Evolutionary conservation across 2,329 filamentous ascomycete species (phyloP).

Genomic region (Cladosporium velox): DNA sequence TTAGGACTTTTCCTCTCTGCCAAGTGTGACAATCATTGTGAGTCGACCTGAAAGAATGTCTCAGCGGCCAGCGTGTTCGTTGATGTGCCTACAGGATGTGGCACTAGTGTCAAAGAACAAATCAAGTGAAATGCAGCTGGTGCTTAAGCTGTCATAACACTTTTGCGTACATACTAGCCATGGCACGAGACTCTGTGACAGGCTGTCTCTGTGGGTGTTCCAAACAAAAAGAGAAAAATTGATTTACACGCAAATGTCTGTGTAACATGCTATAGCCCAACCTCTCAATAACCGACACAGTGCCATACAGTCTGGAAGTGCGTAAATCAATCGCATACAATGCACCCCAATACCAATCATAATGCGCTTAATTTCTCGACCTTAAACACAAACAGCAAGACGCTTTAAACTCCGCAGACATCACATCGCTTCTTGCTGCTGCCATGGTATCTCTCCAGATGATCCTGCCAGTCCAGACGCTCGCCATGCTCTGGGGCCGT

Average conservation of each 20-base stretch:
- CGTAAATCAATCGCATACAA: not conserved
- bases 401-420: constrained; percentile 23
- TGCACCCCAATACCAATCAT: not conserved
- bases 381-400: not conserved
- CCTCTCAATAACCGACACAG: no score
- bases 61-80: no score
- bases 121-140: no score
- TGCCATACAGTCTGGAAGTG: no score
- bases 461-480: constrained; percentile 50
- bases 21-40: no score
- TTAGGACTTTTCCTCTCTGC: no score
- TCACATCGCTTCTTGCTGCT: constrained; percentile 30
- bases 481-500: constrained; percentile 43
- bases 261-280: not conserved
- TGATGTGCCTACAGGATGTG: no score
- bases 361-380: not conserved
- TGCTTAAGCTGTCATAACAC: no score
- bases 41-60: no score
- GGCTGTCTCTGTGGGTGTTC: not conserved
- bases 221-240: not conserved
- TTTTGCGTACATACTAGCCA: no score
- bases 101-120: no score
- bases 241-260: not conserved
- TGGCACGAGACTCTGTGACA: not conserved
- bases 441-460: constrained; percentile 41